Evolutionary conservation across 495 filamentous ascomycete genomes (phyloP).

Genomic region (Neohortaea acidophila): DNA sequence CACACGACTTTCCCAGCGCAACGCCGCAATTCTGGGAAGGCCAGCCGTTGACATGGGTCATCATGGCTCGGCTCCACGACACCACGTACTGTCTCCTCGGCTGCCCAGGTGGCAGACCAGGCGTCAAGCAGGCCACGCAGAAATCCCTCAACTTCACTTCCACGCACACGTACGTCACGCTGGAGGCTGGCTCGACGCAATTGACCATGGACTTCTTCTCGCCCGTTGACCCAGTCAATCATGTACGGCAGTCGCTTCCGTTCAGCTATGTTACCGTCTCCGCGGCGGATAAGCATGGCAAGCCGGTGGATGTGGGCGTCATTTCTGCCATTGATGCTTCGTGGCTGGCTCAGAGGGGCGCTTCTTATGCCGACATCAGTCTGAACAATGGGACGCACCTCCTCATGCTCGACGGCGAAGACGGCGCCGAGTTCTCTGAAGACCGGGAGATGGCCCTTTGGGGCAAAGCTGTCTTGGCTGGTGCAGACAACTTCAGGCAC

Average conservation of each 20-base stretch:
- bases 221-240: constrained; percentile 10
- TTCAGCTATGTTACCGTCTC: constrained; percentile 18
- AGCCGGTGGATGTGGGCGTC: no score
- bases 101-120: constrained; percentile 21
- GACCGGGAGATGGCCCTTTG: constrained; percentile 28
- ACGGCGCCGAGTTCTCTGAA: constrained; percentile 24
- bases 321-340: no score
- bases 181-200: constrained; percentile 29
- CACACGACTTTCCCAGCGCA: constrained; percentile 27
- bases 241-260: constrained; percentile 14
- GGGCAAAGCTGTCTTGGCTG: constrained; percentile 31
- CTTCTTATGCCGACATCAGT: no score
- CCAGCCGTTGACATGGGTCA: constrained; percentile 32
- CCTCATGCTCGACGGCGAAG: no score
- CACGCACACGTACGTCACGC: constrained; percentile 32
- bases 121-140: constrained; percentile 28
- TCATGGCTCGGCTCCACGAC: constrained; percentile 35
- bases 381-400: no score
- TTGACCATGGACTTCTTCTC: constrained; percentile 29
- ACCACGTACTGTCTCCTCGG: constrained; percentile 37
- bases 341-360: no score
- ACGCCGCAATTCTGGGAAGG: constrained; percentile 38
- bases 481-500: no score
- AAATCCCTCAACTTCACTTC: constrained; percentile 31
- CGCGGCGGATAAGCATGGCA: constrained; percentile 13